These are phyloP conservation scores for Asclepias syriaca DNA, from an alignment of 257 asterid genomes.

Conservation along the genomic window DNA sequence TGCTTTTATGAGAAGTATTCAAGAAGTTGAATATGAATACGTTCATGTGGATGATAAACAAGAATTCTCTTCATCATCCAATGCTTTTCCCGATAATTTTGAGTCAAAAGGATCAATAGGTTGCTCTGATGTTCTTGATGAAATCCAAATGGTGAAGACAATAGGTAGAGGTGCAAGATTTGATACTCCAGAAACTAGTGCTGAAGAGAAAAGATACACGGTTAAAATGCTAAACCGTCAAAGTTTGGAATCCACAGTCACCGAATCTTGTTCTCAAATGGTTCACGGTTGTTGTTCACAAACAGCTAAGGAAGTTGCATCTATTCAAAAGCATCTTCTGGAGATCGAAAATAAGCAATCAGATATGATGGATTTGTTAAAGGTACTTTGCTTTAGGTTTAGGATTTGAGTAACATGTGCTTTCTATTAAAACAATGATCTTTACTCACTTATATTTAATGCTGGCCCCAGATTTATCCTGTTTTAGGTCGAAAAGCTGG, in stretches of 20 bases:
- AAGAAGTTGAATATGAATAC: slow-evolving; percentile 50
- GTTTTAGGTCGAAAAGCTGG: not conserved
- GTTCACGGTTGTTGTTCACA: slow-evolving; percentile 53
- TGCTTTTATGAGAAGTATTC: slow-evolving; percentile 39
- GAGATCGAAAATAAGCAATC: slow-evolving; percentile 87
- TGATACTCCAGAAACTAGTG: slow-evolving; percentile 53
- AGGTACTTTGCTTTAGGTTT: slow-evolving; percentile 42
- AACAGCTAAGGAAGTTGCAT: slow-evolving; percentile 57
- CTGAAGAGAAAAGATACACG: slow-evolving; percentile 60
- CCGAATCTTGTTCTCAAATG: slow-evolving; percentile 54
- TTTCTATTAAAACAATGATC: not conserved
- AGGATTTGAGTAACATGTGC: not conserved
- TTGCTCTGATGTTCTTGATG: slow-evolving; percentile 44
- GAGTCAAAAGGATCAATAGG: slow-evolving; percentile 37
- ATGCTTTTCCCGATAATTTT: slow-evolving; percentile 50
- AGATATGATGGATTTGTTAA: slow-evolving; percentile 63
- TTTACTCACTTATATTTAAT: not conserved
- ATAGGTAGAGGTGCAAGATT: slow-evolving; percentile 53
- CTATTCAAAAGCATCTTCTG: slow-evolving; percentile 66
- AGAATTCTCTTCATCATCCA: slow-evolving; percentile 63
- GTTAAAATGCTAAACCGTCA: slow-evolving; percentile 53
- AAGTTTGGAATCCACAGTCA: slow-evolving; percentile 81
- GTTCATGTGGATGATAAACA: slow-evolving; percentile 68
- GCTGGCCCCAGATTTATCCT: not conserved
- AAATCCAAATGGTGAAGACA: slow-evolving; percentile 52